Evolutionary conservation across 768 basidiomycete genomes (phyloP).

Genomic region (Auricularia heimuer): DNA sequence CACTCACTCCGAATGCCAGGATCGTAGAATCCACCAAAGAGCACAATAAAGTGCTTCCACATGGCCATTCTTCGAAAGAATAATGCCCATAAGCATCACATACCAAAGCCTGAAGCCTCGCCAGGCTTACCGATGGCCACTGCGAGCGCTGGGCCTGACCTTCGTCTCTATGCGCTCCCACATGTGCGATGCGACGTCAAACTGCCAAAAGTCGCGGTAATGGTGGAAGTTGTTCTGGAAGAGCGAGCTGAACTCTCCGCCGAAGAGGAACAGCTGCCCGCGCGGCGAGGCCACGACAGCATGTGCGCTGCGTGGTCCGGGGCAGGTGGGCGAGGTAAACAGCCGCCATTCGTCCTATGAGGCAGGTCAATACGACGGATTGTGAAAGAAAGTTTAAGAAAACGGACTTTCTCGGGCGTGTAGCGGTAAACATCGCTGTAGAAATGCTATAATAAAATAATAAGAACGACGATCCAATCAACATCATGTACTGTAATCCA

Average conservation of each 20-base stretch:
- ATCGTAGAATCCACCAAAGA: slow-evolving; percentile 89
- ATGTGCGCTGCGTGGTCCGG: slow-evolving; percentile 83
- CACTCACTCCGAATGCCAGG: slow-evolving; percentile 68
- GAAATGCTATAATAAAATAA: slow-evolving; percentile 44
- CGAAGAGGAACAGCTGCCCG: slow-evolving; percentile 78
- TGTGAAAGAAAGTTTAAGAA: neutral
- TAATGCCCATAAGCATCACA: neutral
- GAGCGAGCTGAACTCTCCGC: slow-evolving; percentile 69
- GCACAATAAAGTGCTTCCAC: slow-evolving; percentile 79
- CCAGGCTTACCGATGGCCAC: slow-evolving; percentile 60
- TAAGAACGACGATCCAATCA: neutral
- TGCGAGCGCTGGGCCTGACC: slow-evolving; percentile 64
- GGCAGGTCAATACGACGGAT: neutral
- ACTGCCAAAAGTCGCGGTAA: slow-evolving; percentile 83
- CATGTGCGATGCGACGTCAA: slow-evolving; percentile 63
- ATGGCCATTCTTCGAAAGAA: slow-evolving; percentile 55
- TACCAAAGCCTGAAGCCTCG: neutral
- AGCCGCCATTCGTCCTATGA: slow-evolving; percentile 78
- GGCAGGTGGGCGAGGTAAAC: slow-evolving; percentile 75
- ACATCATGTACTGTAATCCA: slow-evolving; percentile 3
- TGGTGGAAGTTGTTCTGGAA: slow-evolving; percentile 81
- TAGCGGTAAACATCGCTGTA: slow-evolving; percentile 86
- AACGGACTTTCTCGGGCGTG: slow-evolving; percentile 61
- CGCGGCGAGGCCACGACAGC: slow-evolving; percentile 65
- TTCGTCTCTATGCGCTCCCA: slow-evolving; percentile 92